phyloP scores from a whole-genome alignment of 768 basidiomycete genomes.

The Trametes gibbosa region DNA sequence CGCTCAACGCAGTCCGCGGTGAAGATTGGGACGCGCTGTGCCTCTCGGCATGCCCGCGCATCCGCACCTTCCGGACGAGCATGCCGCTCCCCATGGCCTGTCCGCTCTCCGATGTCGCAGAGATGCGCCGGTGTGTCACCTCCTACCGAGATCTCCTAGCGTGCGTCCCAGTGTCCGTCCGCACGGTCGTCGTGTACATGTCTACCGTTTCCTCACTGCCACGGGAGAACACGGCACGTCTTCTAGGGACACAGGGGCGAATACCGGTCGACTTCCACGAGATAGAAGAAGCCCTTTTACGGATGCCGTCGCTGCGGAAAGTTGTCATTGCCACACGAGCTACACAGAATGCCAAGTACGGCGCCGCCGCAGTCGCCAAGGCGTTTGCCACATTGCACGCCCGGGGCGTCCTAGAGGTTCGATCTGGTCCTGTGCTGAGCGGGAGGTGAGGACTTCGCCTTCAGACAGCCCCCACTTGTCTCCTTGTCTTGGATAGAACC shows the following conservation, averaged over 20 bases:
- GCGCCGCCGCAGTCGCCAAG: background rate
- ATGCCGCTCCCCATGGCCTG: background rate
- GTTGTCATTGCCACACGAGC: conserved; percentile 2
- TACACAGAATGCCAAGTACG: background rate
- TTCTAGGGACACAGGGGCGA: background rate
- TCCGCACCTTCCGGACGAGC: conserved; percentile 6
- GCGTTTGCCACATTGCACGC: background rate
- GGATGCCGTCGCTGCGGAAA: background rate
- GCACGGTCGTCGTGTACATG: background rate
- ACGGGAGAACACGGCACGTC: background rate
- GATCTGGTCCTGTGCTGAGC: background rate
- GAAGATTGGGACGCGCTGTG: background rate
- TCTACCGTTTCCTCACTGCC: background rate
- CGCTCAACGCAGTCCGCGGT: background rate
- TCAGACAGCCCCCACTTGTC: background rate
- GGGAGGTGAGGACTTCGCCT: background rate
- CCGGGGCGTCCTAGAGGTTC: background rate
- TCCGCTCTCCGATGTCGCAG: background rate
- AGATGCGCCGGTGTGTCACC: background rate
- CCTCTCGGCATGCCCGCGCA: background rate
- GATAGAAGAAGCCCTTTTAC: conserved; percentile 1
- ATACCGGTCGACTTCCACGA: conserved; percentile 4
- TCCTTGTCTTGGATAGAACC: background rate
- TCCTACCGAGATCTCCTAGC: background rate
- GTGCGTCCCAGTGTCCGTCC: background rate